phyloP scores from a whole-genome alignment of 2,329 filamentous ascomycete genomes.

The Hymenoscyphus albidus region DNA sequence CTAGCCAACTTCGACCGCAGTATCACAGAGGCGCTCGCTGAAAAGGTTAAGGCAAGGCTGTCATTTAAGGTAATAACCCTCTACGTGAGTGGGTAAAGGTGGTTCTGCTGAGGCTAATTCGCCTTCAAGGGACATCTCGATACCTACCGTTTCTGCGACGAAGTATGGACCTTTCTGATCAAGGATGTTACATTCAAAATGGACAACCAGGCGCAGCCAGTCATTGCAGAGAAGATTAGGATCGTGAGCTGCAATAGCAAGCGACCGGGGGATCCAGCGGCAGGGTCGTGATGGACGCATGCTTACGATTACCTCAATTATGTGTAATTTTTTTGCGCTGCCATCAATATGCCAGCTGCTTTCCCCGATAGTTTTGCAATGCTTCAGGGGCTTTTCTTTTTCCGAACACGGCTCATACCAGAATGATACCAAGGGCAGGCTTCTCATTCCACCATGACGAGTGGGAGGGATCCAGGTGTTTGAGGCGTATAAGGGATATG shows the following conservation, averaged over 20 bases:
- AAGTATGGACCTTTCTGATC: slow-evolving; percentile 99
- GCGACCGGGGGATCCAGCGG: slow-evolving; percentile 54
- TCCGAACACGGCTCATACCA: neutral
- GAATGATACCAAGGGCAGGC: slow-evolving; percentile 7
- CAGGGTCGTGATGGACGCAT: neutral
- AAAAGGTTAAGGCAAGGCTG: slow-evolving; percentile 86
- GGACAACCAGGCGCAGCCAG: slow-evolving; percentile 66
- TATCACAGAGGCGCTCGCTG: slow-evolving; percentile 84
- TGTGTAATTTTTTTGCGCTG: neutral
- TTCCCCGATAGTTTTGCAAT: neutral
- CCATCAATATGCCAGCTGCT: neutral
- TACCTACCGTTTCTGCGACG: slow-evolving; percentile 98
- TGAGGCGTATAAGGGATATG: neutral
- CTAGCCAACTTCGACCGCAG: slow-evolving; percentile 91
- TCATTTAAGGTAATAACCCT: slow-evolving; percentile 77
- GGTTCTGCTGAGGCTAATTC: slow-evolving; percentile 21
- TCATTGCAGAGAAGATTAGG: slow-evolving; percentile 90
- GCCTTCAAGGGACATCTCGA: slow-evolving; percentile 78
- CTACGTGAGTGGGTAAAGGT: neutral
- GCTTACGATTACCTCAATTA: neutral
- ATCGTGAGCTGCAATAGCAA: slow-evolving; percentile 98
- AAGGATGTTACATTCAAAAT: slow-evolving; percentile 99
- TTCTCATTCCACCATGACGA: slow-evolving; percentile 1
- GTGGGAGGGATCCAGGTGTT: slow-evolving; percentile 3
- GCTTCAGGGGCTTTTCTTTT: neutral